Evolutionary conservation across 805 yeast species (phyloP).

Genomic region (Candida loeiensis): DNA sequence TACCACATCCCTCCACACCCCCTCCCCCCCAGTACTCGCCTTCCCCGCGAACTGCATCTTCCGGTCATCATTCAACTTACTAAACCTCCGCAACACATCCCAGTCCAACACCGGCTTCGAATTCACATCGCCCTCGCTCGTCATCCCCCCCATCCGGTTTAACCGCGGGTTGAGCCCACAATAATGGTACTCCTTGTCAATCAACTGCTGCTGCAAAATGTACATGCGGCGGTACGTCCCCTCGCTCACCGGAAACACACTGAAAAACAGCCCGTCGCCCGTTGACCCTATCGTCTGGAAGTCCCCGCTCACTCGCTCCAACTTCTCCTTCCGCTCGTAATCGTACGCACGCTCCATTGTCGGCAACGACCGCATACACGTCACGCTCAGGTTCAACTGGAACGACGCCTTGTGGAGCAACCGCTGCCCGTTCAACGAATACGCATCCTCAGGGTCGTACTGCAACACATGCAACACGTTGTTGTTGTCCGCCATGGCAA

Average conservation of each 20-base stretch:
- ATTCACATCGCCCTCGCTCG: slow-evolving; percentile 34
- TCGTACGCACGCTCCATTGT: slow-evolving; percentile 34
- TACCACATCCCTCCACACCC: slow-evolving; percentile 65
- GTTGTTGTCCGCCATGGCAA: slow-evolving; percentile 66
- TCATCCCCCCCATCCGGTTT: slow-evolving; percentile 50
- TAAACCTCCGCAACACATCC: slow-evolving; percentile 51
- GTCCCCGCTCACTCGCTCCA: slow-evolving; percentile 23
- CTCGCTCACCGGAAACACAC: slow-evolving; percentile 73
- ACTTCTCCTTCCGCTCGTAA: slow-evolving; percentile 20
- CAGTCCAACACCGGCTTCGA: slow-evolving; percentile 65
- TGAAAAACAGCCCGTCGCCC: slow-evolving; percentile 74
- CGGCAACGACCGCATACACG: slow-evolving; percentile 48
- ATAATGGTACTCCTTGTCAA: slow-evolving; percentile 67
- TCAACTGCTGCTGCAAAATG: slow-evolving; percentile 81
- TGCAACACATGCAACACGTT: slow-evolving; percentile 68
- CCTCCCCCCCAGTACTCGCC: slow-evolving; percentile 53
- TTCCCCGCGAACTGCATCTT: slow-evolving; percentile 52
- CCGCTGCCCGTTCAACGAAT: slow-evolving; percentile 74
- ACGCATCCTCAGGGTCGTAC: slow-evolving; percentile 90
- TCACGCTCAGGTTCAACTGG: slow-evolving; percentile 59
- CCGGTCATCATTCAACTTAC: slow-evolving; percentile 54
- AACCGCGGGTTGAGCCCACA: slow-evolving; percentile 80
- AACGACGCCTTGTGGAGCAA: slow-evolving; percentile 69
- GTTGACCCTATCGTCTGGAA: slow-evolving; percentile 70
- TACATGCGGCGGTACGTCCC: slow-evolving; percentile 74